Conservation (phyloP, 148 eudicot species). For the Agrostemma githago region DNA sequence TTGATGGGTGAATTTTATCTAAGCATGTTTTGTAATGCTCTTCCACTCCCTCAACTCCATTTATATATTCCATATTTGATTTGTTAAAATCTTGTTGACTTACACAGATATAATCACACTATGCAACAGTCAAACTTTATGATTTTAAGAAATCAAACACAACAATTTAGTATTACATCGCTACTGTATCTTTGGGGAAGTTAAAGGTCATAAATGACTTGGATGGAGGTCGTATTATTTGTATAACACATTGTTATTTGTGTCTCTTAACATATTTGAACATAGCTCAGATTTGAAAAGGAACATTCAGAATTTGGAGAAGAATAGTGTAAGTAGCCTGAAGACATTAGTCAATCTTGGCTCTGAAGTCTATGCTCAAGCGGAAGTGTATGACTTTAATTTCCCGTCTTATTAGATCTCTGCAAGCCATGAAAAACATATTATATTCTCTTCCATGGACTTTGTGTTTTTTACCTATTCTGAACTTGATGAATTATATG, state of each 20-base stretch:
- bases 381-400: constrained; percentile 62
- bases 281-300: constrained; percentile 74
- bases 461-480: neutral
- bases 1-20: neutral
- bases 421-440: neutral
- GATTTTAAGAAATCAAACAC: too few relatives aligned
- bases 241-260: neutral
- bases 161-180: too few relatives aligned
- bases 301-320: constrained; percentile 77
- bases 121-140: too few relatives aligned
- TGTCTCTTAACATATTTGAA: constrained; percentile 32
- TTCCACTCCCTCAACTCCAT: neutral
- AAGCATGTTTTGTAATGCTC: neutral
- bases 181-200: too few relatives aligned
- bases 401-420: neutral
- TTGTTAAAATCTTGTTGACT: neutral
- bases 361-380: constrained; percentile 89
- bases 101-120: too few relatives aligned
- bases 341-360: constrained; percentile 82
- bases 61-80: too few relatives aligned
- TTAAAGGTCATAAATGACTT: too few relatives aligned
- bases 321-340: constrained; percentile 64
- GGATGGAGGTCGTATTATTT: too few relatives aligned
- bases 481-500: neutral
- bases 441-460: neutral